Evolutionary conservation across 257 asterid genomes (phyloP).

Genomic region (Rauvolfia tetraphylla): DNA sequence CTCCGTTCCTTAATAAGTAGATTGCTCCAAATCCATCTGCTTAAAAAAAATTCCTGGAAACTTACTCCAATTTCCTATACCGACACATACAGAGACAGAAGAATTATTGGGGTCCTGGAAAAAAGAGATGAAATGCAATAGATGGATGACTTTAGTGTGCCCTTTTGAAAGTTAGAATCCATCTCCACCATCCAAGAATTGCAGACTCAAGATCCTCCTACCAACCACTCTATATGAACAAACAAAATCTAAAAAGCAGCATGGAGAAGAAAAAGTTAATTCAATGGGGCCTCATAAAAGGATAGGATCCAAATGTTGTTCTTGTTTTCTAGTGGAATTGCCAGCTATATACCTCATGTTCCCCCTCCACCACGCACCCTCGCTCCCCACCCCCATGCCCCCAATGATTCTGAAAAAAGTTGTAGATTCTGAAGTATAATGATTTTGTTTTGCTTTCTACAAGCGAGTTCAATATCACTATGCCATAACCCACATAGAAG

Average conservation of each 20-base stretch:
- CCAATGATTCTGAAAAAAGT: constrained; percentile 13
- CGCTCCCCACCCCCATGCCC: not conserved
- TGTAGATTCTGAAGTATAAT: constrained; percentile 8
- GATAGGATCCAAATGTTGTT: constrained; percentile 20
- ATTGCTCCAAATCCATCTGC: too few species aligned
- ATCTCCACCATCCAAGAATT: not conserved
- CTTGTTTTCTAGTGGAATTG: constrained; percentile 24
- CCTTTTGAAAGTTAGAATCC: not conserved
- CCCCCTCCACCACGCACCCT: constrained; percentile 4
- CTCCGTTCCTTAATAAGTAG: too few species aligned
- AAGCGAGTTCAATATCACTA: constrained; percentile 7
- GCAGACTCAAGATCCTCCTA: constrained; percentile 6
- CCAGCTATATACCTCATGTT: constrained; percentile 19
- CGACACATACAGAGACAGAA: not conserved
- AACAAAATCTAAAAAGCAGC: constrained; percentile 8
- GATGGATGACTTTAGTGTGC: not conserved
- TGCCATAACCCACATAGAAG: not conserved
- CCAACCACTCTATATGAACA: constrained; percentile 22
- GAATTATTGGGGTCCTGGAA: constrained; percentile 5
- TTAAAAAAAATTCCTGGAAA: too few species aligned
- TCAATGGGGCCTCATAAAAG: constrained; percentile 22
- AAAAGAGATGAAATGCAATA: not conserved
- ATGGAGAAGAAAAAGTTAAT: constrained; percentile 8
- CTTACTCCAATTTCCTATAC: too few species aligned
- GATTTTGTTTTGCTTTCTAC: constrained; percentile 17